These are phyloP conservation scores for Gracilariopsis chorda DNA, from an alignment of 23 red algal genomes.

Conservation along the genomic window DNA sequence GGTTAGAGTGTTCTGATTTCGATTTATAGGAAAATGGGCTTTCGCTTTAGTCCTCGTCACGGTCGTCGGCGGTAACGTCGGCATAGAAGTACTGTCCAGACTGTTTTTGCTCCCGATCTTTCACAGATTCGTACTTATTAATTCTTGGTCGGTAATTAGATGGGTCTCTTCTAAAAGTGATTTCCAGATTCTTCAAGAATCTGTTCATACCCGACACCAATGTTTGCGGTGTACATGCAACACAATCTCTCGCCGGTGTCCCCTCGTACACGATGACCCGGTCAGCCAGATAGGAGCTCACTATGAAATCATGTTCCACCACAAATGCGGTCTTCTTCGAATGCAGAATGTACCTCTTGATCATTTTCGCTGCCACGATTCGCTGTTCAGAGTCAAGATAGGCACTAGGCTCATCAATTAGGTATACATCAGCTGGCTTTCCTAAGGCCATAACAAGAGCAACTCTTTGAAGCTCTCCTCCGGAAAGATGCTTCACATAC, in stretches of 20 bases:
- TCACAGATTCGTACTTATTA: constrained; percentile 95
- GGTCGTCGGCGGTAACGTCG: constrained; percentile 64
- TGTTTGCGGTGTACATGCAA: constrained; percentile 77
- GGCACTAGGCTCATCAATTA: constrained; percentile 95
- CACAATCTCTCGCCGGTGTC: constrained; percentile 65
- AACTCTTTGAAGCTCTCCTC: constrained; percentile 96
- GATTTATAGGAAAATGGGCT: too few relatives aligned
- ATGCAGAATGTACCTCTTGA: constrained; percentile 98
- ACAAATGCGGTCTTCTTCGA: constrained; percentile 97
- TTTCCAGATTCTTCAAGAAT: constrained; percentile 92
- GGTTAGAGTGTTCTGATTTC: too few relatives aligned
- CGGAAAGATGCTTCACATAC: constrained; percentile 95
- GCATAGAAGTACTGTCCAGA: constrained; percentile 92
- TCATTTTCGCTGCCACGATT: constrained; percentile 94
- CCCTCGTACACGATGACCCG: constrained; percentile 97
- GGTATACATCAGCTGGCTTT: constrained; percentile 95
- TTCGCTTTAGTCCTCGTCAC: constrained; percentile 53
- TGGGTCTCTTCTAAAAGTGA: constrained; percentile 96
- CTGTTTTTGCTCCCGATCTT: constrained; percentile 95
- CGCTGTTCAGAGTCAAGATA: constrained; percentile 99
- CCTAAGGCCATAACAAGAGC: constrained; percentile 96
- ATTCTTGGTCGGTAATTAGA: constrained; percentile 97
- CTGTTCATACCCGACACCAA: constrained; percentile 95
- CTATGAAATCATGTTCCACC: constrained; percentile 99
- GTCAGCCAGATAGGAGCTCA: constrained; percentile 96